Base-by-base conservation (phyloP, 192 early-diverging fungal genomes). In the Podila verticillata region DNA sequence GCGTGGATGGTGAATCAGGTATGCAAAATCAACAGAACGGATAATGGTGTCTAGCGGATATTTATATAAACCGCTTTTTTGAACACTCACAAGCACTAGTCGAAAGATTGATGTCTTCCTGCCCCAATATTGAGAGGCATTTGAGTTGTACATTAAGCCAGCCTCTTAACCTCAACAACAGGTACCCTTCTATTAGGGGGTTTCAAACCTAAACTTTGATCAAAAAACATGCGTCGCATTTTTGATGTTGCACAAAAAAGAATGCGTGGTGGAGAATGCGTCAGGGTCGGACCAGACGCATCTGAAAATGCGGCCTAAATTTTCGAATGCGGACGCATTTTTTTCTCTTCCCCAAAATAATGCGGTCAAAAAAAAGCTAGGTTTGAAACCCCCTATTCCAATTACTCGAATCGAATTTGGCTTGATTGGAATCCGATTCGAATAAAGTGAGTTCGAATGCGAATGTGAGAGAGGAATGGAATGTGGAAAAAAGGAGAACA, bases 1-100 rank as follows among this genome's bases (percentile, higher is more conserved):
- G 57, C 28, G 56, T 57, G 56, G 56, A 57, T 57, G 56, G 56
- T 57, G 56, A 57, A 57, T 57, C 56, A 57, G 56, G 17, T 26
- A 28, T 57, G 56, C 24, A 26, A 24, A 20, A 57, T 20, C 8
- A 24, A 57, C 56, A 26, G 12, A 31, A 5, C 57, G 28, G 5
- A 58, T 15, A 58, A 13, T 54, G 51, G 51, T n/a, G 20, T 20
- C 7, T 22, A n/a, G 57, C 29, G 28, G 29, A 31, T 58, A 58
- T 58, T 5, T 58, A 8, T 58, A 58, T 58, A 31, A 31, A 58
- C 28, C 2, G 2, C 57, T 31, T 31, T 58, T n/a, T 58, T 58
- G 57, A 58, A 58, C 57, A 31, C 24, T 58, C 57, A 58, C 57
- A 58, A 10, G 57, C 57, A 58, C 5, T 58, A 26, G 26, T 22